Evolutionary conservation across 2,329 filamentous ascomycete genomes (phyloP).

Genomic region (Diplocarpon rosae): DNA sequence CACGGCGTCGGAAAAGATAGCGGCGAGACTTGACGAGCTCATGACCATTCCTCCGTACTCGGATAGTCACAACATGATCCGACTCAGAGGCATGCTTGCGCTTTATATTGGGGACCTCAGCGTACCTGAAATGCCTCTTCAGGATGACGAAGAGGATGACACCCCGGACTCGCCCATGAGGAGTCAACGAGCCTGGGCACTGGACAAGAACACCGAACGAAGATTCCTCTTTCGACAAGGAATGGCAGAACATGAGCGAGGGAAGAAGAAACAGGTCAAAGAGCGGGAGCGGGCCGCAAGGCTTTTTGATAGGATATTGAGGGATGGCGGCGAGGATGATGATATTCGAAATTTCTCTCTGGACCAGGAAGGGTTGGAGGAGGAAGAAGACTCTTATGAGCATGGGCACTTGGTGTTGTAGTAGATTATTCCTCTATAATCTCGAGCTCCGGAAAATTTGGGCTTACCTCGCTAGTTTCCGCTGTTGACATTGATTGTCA

Average conservation of each 20-base stretch:
- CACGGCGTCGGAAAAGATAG: constrained; percentile 48
- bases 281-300: constrained; percentile 29
- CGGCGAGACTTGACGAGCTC: constrained; percentile 57
- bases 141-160: constrained; percentile 13
- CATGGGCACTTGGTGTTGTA: too few species aligned
- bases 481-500: background rate
- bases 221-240: constrained; percentile 17
- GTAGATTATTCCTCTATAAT: too few species aligned
- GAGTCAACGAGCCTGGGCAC: constrained; percentile 12
- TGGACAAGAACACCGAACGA: constrained; percentile 9
- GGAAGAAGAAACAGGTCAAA: constrained; percentile 20
- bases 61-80: constrained; percentile 53
- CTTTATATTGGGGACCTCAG: constrained; percentile 65
- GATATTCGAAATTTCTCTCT: constrained; percentile 12
- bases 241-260: constrained; percentile 16
- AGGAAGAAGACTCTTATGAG: background rate
- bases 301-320: constrained; percentile 30
- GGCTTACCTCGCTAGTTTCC: constrained; percentile 1
- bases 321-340: constrained; percentile 15
- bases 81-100: constrained; percentile 61
- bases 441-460: background rate
- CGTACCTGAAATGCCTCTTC: constrained; percentile 28
- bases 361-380: constrained; percentile 5
- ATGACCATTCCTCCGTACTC: constrained; percentile 61
- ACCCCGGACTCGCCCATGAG: constrained; percentile 8